Conservation (phyloP, 768 basidiomycete genomes). For the Phlebiopsis gigantea region DNA sequence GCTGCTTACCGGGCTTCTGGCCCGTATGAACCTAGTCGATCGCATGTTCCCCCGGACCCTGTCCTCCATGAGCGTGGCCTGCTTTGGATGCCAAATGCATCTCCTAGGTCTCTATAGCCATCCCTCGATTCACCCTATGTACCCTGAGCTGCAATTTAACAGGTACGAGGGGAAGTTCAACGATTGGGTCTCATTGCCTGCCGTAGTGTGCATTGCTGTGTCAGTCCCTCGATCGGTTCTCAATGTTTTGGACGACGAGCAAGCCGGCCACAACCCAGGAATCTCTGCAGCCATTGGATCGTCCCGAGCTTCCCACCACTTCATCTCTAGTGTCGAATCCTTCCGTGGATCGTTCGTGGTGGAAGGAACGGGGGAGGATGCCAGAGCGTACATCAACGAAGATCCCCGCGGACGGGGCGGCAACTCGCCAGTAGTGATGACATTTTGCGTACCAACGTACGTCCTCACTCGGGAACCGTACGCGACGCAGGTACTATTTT, state of each 20-base stretch:
- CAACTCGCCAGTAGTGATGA: conserved; percentile 10
- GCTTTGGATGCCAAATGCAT: neutral
- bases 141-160: neutral
- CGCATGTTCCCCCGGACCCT: neutral
- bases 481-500: neutral
- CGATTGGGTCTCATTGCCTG: conserved; percentile 26
- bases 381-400: conserved; percentile 15
- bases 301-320: conserved; percentile 19
- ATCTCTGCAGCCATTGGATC: conserved; percentile 18
- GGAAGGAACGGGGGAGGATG: conserved; percentile 9
- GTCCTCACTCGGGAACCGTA: conserved; percentile 11
- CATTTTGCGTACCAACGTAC: conserved; percentile 25
- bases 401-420: conserved; percentile 16
- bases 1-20: conserved; percentile 32
- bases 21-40: conserved; percentile 20
- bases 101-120: neutral
- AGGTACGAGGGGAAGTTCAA: conserved; percentile 4
- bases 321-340: conserved; percentile 20
- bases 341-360: conserved; percentile 17
- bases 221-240: conserved; percentile 31
- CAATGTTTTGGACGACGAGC: conserved; percentile 21
- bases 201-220: conserved; percentile 33
- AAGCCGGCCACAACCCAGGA: conserved; percentile 21
- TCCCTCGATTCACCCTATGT: neutral
- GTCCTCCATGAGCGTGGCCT: neutral